phyloP scores from a whole-genome alignment of 495 filamentous ascomycete genomes.

The Clavariopsis aquatica region DNA sequence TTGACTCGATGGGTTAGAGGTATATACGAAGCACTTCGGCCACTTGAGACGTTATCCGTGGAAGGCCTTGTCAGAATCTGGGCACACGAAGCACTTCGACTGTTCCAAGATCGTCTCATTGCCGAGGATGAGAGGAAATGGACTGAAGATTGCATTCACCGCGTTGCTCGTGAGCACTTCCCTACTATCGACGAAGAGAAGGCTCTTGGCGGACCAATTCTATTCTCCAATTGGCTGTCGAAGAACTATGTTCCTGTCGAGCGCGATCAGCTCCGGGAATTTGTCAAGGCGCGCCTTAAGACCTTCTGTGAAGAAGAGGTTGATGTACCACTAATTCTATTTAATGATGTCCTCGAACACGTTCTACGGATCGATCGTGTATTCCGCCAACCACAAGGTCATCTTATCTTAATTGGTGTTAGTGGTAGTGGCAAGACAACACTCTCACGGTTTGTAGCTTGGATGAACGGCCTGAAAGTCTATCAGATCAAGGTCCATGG shows the following conservation, averaged over 20 bases:
- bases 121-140: constrained; percentile 91
- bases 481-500: constrained; percentile 99
- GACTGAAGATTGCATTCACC: constrained; percentile 81
- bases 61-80: constrained; percentile 96
- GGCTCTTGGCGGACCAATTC: constrained; percentile 88
- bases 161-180: constrained; percentile 89
- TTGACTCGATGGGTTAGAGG: constrained; percentile 96
- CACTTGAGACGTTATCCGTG: constrained; percentile 79
- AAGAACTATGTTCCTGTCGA: constrained; percentile 98
- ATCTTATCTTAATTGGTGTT: constrained; percentile 96
- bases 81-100: constrained; percentile 92
- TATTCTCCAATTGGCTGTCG: constrained; percentile 99
- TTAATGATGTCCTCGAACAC: constrained; percentile 97
- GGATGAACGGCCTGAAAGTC: constrained; percentile 99
- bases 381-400: constrained; percentile 96
- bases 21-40: constrained; percentile 93
- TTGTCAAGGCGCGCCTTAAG: constrained; percentile 93
- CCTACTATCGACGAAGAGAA: constrained; percentile 85
- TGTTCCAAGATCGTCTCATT: constrained; percentile 96
- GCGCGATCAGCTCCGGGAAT: constrained; percentile 88
- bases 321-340: constrained; percentile 93
- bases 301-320: constrained; percentile 99
- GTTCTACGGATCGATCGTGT: constrained; percentile 97
- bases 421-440: constrained; percentile 99
- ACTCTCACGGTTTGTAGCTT: constrained; percentile 94